Evolutionary conservation across 2,329 filamentous ascomycete genomes (phyloP), one percentile per base, ranked within the genome.

Genomic region (Ambrosiella beaveri): DNA sequence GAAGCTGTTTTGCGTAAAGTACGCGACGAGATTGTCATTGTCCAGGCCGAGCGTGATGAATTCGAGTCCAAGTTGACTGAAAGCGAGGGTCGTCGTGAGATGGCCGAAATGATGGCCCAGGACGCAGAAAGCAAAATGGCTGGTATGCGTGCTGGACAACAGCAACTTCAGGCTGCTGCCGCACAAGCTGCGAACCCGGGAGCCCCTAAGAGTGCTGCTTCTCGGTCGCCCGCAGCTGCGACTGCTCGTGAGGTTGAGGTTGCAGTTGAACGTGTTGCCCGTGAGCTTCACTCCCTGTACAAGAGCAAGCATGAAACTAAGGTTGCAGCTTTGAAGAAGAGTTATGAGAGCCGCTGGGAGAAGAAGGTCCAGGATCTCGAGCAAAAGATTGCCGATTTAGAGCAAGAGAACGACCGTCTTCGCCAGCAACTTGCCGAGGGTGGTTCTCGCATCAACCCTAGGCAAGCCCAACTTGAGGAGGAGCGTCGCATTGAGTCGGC

Each of bases 231-330:
- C 62, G 60, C 65, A 19, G 59, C 63, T 36, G 62, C 68, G 57
- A 64, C 68, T 61, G 68, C 71, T 64, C 68, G 72, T 63, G 88
- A 95, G 63, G 85, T 95, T 54, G 90, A 96, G 66, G 76, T 86
- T 50, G 85, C 86, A 1, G 85, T 91, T 19, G 88, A 95, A 70
- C 88, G 90, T 63, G 89, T 97, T 45, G 90, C 91, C n/a, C 80
- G 88, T 37, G 93, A 98, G 67, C 77, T 98, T 45, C 93, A 98
- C 68, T 78, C 84, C 0, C 77, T 95, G 9, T 98, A 98, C 78
- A 97, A 96, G 73, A 83, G 85, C 67, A 98, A 98, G 73, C 93
- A 98, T 68, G 91, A 97, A 73, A 88, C 84, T 62, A 98, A 98
- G 74, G 91, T 97, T 50, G 80, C 87, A 0, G 91, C 90, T 3